Conservation (phyloP, 108 stramenopile species). For the Pseudonitzschia multistriata region DNA sequence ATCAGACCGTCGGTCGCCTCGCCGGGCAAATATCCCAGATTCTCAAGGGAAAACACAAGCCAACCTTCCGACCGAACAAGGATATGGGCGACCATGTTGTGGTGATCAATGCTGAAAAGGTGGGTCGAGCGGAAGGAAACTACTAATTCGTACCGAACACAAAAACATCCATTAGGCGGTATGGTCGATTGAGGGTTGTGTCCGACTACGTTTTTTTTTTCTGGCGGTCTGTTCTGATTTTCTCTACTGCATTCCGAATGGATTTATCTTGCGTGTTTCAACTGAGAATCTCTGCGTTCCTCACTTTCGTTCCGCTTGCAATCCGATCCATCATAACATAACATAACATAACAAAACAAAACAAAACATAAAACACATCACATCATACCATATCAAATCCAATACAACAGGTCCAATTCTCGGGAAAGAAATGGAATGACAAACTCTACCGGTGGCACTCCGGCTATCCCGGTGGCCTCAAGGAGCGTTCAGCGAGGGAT, state of each 20-base stretch:
- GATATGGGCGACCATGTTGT: conserved; percentile 95
- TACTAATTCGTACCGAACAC: no score
- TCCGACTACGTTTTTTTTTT: no score
- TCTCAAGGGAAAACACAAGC: conserved; percentile 94
- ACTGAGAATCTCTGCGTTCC: no score
- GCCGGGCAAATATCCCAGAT: conserved; percentile 86
- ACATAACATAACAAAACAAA: no score
- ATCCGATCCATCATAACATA: no score
- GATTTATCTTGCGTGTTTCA: no score
- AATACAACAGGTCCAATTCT: conserved; percentile 67
- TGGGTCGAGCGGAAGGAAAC: no score
- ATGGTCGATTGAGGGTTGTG: no score
- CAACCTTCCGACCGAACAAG: conserved; percentile 87
- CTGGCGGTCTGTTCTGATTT: no score
- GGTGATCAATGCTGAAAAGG: conserved; percentile 90
- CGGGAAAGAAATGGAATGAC: conserved; percentile 89
- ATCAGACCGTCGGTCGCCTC: conserved; percentile 92
- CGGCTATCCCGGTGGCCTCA: conserved; percentile 93
- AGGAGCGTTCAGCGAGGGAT: conserved; percentile 77
- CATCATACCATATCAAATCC: background rate
- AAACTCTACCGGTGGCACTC: conserved; percentile 96
- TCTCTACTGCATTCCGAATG: no score
- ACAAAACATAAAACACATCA: background rate
- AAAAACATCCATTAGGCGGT: no score
- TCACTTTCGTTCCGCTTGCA: no score